Evolutionary conservation across 495 filamentous ascomycete species (phyloP).

Genomic region (Chlorociboria aeruginascens): DNA sequence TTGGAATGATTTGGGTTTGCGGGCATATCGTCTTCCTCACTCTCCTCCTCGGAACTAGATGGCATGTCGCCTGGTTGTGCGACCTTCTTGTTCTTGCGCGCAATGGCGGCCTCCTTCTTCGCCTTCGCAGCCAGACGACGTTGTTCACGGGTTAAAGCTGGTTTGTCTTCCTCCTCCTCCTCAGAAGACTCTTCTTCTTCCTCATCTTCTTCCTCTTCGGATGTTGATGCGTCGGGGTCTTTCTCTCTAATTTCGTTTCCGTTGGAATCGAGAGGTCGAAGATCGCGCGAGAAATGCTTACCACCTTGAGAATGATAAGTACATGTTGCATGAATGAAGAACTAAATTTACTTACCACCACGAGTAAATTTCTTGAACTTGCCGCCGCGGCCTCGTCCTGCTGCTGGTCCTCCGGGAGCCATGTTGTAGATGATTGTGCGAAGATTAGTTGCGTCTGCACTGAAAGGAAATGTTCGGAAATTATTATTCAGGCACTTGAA

Average conservation of each 20-base stretch:
- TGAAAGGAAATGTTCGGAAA: too few relatives aligned
- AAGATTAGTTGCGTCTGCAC: too few relatives aligned
- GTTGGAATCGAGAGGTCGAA: slow-evolving; percentile 75
- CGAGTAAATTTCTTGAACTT: slow-evolving; percentile 90
- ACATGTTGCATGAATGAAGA: not conserved
- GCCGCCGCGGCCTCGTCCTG: slow-evolving; percentile 61
- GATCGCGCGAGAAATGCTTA: slow-evolving; percentile 85
- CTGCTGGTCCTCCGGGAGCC: slow-evolving; percentile 46
- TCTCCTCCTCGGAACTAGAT: slow-evolving; percentile 51
- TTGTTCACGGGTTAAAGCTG: slow-evolving; percentile 68
- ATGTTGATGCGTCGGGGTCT: slow-evolving; percentile 38
- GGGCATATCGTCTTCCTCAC: slow-evolving; percentile 56
- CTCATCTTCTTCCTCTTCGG: slow-evolving; percentile 35
- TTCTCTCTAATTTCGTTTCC: slow-evolving; percentile 60
- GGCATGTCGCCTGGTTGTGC: slow-evolving; percentile 78
- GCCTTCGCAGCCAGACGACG: slow-evolving; percentile 82
- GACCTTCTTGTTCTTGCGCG: slow-evolving; percentile 46
- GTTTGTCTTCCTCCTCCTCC: slow-evolving; percentile 30
- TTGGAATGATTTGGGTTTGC: slow-evolving; percentile 85
- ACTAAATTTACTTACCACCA: slow-evolving; percentile 51
- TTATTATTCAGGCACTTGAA: too few relatives aligned
- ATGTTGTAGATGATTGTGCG: slow-evolving; percentile 25
- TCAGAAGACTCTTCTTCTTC: slow-evolving; percentile 34
- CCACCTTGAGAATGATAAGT: slow-evolving; percentile 47
- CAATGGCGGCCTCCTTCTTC: slow-evolving; percentile 78